Conservation (phyloP, 768 basidiomycete species). For the Glaciozyma antarctica region DNA sequence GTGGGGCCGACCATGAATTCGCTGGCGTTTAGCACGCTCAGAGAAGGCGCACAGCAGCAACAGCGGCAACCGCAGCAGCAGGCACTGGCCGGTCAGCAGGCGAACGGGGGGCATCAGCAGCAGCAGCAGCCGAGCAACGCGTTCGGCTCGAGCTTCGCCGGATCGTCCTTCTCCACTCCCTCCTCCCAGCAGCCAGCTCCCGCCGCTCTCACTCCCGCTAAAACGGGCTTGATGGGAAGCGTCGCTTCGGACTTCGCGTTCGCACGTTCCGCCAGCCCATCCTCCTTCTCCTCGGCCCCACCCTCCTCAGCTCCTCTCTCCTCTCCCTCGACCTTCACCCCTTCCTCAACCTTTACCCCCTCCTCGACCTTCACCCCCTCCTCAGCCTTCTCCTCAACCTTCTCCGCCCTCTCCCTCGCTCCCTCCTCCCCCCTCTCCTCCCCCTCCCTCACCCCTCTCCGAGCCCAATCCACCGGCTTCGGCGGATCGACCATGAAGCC, state of each 20-base stretch:
- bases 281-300: neutral
- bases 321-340: neutral
- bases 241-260: constrained; percentile 32
- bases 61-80: constrained; percentile 19
- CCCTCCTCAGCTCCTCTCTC: neutral
- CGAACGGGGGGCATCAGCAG: constrained; percentile 1
- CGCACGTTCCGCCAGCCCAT: neutral
- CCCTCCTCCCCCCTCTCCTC: neutral
- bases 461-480: constrained; percentile 19
- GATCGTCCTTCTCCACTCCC: constrained; percentile 8
- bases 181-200: constrained; percentile 29
- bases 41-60: constrained; percentile 10
- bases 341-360: neutral
- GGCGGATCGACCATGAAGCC: constrained; percentile 28
- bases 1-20: constrained; percentile 74
- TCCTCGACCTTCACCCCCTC: constrained; percentile 7
- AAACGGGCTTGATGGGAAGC: constrained; percentile 28
- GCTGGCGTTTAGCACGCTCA: constrained; percentile 50
- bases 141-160: constrained; percentile 17
- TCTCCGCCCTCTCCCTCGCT: neutral
- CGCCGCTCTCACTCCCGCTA: constrained; percentile 35
- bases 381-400: neutral
- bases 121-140: constrained; percentile 15
- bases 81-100: constrained; percentile 4
- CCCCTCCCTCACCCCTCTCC: constrained; percentile 2